Evolutionary conservation across 177 flowering plant genomes (phyloP), one percentile per base, ranked within the genome.

Genomic region (Vitis hybrid): DNA sequence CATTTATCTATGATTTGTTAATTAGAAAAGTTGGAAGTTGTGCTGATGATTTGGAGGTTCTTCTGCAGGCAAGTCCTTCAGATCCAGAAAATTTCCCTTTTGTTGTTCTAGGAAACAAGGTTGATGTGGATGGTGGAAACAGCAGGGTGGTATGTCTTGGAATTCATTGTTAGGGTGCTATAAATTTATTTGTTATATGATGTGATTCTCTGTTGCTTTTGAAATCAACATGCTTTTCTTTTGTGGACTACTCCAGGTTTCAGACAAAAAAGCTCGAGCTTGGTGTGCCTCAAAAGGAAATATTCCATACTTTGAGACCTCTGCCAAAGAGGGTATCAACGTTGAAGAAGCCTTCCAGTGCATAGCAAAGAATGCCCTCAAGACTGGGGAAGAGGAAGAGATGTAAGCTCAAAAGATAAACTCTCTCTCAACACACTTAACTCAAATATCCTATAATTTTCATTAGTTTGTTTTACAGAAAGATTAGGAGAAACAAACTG

Each of bases 241-340:
- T 66, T 50, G 59, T 68, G 61, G 18, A 58, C 29, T 33, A 10
- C 22, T 74, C 2, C 73, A 94, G 98, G 97, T 92, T 61, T 89
- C 98, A 20, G 98, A 94, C 82, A 94, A 94, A 70, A 94, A 94
- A 76, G 98, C 97, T 18, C 81, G 87, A 63, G 97, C 95, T 56
- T 94, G 98, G 98, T 94, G 98, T 83, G 97, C 97, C 62, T 89
- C 97, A 9, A 94, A 94, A 73, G 98, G 97, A 18, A 92, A 94
- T 67, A 94, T 94, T 72, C 98, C 98, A 0, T 94, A 94, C 81
- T 94, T 90, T 77, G 98, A 94, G 84, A 94, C 98, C 31, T 94
- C 98, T 61, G 98, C 98, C 64, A 94, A 94, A 75, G 98, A 92
- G 67, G 97, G 97, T 29, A 45, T 81, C 66, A 92, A 94, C 72